Conservation (phyloP, 2,329 filamentous ascomycete genomes). For the Fusarium illudens region DNA sequence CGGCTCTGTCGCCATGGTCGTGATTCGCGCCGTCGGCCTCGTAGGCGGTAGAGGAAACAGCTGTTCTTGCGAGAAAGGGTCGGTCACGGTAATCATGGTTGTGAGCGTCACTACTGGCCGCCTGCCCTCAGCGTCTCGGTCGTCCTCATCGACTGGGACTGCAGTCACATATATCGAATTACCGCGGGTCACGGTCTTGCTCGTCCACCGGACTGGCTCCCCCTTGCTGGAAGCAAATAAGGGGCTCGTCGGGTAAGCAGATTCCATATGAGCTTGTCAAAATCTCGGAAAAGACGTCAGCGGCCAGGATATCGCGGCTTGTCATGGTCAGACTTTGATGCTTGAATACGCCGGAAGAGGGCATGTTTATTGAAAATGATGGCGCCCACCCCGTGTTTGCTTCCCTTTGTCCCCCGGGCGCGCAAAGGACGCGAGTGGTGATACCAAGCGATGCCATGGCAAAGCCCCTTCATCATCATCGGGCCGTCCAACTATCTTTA, state of each 20-base stretch:
- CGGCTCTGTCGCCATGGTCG: background rate
- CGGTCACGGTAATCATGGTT: conserved; percentile 9
- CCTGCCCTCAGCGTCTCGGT: background rate
- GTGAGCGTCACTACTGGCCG: conserved; percentile 24
- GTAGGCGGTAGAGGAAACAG: background rate
- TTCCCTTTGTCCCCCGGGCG: conserved; percentile 24
- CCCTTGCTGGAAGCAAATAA: conserved; percentile 2
- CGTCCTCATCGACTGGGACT: conserved; percentile 4
- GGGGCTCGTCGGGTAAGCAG: conserved; percentile 11
- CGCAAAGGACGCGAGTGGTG: conserved; percentile 24
- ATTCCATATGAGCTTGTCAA: conserved; percentile 29
- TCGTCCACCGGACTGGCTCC: conserved; percentile 14
- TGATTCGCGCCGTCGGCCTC: background rate
- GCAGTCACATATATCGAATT: conserved; percentile 13
- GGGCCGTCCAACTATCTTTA: conserved; percentile 27
- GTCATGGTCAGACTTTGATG: conserved; percentile 14
- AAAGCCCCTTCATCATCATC: conserved; percentile 33
- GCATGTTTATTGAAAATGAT: conserved; percentile 18
- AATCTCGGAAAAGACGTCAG: conserved; percentile 12
- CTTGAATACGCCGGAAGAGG: conserved; percentile 5
- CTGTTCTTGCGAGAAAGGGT: conserved; percentile 13
- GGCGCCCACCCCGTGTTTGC: conserved; percentile 32
- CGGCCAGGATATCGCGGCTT: conserved; percentile 3
- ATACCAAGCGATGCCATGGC: conserved; percentile 26
- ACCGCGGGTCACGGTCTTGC: conserved; percentile 9